A percentile compares a stretch with the other conserved stretches of the same genome.
Conservation (phyloP, 768 basidiomycete species). For the Mycena rosella region DNA sequence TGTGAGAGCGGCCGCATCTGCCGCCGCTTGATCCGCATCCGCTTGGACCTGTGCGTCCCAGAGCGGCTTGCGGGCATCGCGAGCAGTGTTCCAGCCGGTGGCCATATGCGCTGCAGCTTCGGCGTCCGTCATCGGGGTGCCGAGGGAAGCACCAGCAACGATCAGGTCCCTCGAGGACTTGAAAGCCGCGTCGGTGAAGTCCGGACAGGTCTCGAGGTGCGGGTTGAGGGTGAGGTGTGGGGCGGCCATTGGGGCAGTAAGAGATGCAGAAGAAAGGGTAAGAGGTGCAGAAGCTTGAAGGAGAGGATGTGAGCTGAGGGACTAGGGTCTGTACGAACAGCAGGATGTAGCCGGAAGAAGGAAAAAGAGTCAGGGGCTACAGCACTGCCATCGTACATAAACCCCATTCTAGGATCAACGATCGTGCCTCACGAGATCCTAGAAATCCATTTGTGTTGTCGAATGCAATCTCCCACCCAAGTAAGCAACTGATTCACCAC, state of each 20-base stretch:
- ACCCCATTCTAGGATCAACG: background rate
- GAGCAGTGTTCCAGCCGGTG: background rate
- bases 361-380: background rate
- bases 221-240: background rate
- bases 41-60: slow-evolving; percentile 14
- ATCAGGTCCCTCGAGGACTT: background rate
- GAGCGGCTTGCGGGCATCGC: background rate
- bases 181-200: background rate
- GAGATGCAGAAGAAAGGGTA: no score
- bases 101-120: background rate
- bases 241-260: background rate
- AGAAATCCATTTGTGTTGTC: no score
- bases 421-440: background rate
- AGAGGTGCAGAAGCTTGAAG: no score
- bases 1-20: background rate
- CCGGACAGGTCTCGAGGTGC: background rate
- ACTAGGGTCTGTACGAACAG: no score
- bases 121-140: background rate
- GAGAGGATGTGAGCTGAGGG: no score
- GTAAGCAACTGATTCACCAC: no score
- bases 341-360: background rate
- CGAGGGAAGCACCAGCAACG: background rate
- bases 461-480: no score
- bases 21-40: slow-evolving; percentile 2
- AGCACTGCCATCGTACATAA: background rate